Evolutionary conservation across 2,329 filamentous ascomycete species (phyloP), one percentile per base, ranked within the genome.

Genomic region (Diplocarpon mali): DNA sequence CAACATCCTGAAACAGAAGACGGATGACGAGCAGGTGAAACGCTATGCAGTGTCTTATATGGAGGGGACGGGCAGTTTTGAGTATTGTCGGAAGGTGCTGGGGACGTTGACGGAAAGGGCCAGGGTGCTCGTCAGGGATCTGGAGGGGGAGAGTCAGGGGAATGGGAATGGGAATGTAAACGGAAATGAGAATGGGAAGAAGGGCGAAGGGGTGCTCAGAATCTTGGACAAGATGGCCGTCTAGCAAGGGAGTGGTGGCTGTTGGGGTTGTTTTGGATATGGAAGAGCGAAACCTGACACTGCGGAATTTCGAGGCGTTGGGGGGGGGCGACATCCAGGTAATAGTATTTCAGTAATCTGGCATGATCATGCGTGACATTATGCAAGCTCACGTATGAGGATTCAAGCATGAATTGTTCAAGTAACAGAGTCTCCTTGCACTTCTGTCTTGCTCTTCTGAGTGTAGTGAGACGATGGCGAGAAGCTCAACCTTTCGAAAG

Each of bases 1-100:
- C 63, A 95, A 92, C 60, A 95, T 96, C 45, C 71, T 96, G 35
- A 86, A 86, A 65, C 89, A 95, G 65, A 90, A 88, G 66, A 88
- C 89, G 1, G 75, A 72, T 15, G 84, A 95, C 57, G 79, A 85
- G 38, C 83, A 90, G 58, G 85, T 96, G 42, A 96, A 96, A 71
- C 71, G 78, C 49, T 96, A 95, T 62, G 92, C 92, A 2, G 81
- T 96, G 15, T 72, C 72, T 37, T 94, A 95, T 62, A 94, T 98
- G 87, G 81, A 95, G 64, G 71, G 74, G 51, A 93, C 84, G 1
- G 88, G 88, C 31, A 94, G 83, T 60, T 95, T 98, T 61, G 80
- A 81, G 42, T 95, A 96, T 62, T 90, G 85, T 13, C 72, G 78
- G 47, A 69, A 75, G 40, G 84, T 87, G 1, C 64, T 89, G 9